Evolutionary conservation across 2,329 filamentous ascomycete genomes (phyloP), one percentile per base, ranked within the genome.

Genomic region (Lasiodiplodia theobromae): DNA sequence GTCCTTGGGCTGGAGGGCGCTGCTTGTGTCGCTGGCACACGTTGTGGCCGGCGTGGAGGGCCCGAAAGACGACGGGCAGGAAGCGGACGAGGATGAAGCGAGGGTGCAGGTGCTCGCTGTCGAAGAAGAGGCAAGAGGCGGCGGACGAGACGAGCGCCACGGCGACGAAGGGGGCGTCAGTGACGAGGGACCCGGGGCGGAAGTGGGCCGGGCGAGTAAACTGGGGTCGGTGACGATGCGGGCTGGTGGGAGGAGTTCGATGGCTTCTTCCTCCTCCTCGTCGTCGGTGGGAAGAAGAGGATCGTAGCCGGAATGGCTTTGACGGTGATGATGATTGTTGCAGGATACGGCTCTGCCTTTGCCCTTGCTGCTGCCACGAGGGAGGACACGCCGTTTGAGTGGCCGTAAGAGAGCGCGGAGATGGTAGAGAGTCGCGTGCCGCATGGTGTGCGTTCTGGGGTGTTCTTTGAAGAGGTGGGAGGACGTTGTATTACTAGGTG

Each of bases 381-480:
- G n/a, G 4, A 40, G 37, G 56, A 2, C 54, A 5, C 58, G 44
- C 44, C 58, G 58, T 28, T 63, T 63, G 40, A 63, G 58, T 3
- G 58, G 58, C 16, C 58, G 40, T n/a, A 63, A 28, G 2, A 63
- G 28, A 10, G 58, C 58, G 58, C 58, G 58, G 58, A 63, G 58
- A 25, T 37, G 58, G 58, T 63, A 63, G 44, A 44, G 44, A 44
- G 49, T 44, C 16, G 40, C 37, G 58, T 63, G 58, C 10, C 44
- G 44, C 58, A 63, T 63, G 40, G 1, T 49, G 18, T 51, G 10
- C 49, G 57, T 37, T 37, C 28, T 21, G 31, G 7, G 58, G 5
- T 31, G n/a, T 31, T 21, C 34, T 44, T 16, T 21, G 53, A 7
- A 21, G 14, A 16, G 14, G 37, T 31, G 6, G 6, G n/a, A 14